Evolutionary conservation across 768 basidiomycete species (phyloP).

Genomic region (Mycena albidolilacea): DNA sequence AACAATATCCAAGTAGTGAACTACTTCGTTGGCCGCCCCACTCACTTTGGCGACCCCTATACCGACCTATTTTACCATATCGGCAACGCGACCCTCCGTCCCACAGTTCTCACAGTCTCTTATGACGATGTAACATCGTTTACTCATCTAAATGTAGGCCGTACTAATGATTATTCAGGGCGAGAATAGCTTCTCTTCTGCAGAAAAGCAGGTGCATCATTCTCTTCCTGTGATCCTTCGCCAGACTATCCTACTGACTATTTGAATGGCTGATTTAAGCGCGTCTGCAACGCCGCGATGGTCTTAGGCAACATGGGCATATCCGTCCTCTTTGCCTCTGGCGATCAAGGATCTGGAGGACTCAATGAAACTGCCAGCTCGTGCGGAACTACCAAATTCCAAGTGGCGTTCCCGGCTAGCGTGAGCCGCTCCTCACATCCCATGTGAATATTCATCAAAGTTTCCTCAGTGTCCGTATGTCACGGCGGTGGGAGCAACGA

Average conservation of each 20-base stretch:
- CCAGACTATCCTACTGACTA: constrained; percentile 9
- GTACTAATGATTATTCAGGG: constrained; percentile 10
- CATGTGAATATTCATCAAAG: constrained; percentile 8
- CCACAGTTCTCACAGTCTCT: constrained; percentile 19
- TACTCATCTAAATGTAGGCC: constrained; percentile 12
- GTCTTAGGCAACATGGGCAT: constrained; percentile 18
- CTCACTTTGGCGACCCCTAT: constrained; percentile 2
- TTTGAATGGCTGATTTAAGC: constrained; percentile 14
- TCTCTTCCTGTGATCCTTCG: constrained; percentile 9
- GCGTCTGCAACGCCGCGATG: constrained; percentile 15
- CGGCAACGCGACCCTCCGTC: constrained; percentile 16
- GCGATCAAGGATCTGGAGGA: constrained; percentile 12
- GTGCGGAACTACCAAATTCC: constrained; percentile 14
- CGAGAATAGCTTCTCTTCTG: constrained; percentile 10
- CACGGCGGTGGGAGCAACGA: constrained; percentile 17
- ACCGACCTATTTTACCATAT: constrained; percentile 18
- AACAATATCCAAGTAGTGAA: constrained; percentile 11
- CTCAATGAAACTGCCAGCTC: constrained; percentile 7
- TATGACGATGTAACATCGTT: constrained; percentile 14
- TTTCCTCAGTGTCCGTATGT: constrained; percentile 16
- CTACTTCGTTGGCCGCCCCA: constrained; percentile 13
- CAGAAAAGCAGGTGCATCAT: constrained; percentile 15
- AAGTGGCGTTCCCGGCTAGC: constrained; percentile 14
- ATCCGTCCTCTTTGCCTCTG: constrained; percentile 17
- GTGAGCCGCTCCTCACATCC: constrained; percentile 10